These are phyloP conservation scores for Exophiala alcalophila DNA, from an alignment of 2,329 filamentous ascomycete genomes.

Conservation along the genomic window DNA sequence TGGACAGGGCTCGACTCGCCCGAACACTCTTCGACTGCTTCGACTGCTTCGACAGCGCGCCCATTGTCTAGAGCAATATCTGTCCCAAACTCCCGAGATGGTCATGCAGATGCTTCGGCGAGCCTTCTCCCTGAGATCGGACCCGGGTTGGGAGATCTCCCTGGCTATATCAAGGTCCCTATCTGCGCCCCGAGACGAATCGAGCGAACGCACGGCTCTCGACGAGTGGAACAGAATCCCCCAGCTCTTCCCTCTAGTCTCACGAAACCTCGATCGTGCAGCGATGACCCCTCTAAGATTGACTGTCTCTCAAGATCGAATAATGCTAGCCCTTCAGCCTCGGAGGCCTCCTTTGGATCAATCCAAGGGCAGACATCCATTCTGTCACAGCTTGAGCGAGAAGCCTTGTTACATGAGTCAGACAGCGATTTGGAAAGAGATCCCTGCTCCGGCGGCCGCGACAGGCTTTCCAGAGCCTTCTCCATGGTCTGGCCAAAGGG, in stretches of 20 bases:
- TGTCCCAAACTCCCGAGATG: neutral
- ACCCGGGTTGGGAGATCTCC: conserved; percentile 14
- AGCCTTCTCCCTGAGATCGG: conserved; percentile 8
- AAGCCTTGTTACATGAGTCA: conserved; percentile 8
- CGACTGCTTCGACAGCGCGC: conserved; percentile 14
- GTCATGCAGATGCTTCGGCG: neutral
- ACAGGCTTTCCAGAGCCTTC: conserved; percentile 5
- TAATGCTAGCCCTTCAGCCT: conserved; percentile 8
- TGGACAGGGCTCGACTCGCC: conserved; percentile 2
- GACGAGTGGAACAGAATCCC: too few species aligned
- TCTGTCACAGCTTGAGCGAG: conserved; percentile 17
- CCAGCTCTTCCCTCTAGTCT: too few species aligned
- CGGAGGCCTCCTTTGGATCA: conserved; percentile 18
- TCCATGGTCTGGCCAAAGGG: conserved; percentile 12
- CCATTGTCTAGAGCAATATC: conserved; percentile 8
- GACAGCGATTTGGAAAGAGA: conserved; percentile 2
- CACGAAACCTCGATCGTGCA: too few species aligned
- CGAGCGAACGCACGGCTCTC: neutral
- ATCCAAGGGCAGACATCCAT: conserved; percentile 14
- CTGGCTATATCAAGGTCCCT: conserved; percentile 20
- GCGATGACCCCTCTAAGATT: too few species aligned
- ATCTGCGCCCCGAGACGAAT: conserved; percentile 16
- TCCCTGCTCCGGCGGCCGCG: conserved; percentile 5
- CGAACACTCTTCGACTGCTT: conserved; percentile 9
- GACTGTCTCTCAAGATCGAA: conserved; percentile 5